phyloP scores from a whole-genome alignment of 2,329 filamentous ascomycete species.

The Aspergillus awamori region DNA sequence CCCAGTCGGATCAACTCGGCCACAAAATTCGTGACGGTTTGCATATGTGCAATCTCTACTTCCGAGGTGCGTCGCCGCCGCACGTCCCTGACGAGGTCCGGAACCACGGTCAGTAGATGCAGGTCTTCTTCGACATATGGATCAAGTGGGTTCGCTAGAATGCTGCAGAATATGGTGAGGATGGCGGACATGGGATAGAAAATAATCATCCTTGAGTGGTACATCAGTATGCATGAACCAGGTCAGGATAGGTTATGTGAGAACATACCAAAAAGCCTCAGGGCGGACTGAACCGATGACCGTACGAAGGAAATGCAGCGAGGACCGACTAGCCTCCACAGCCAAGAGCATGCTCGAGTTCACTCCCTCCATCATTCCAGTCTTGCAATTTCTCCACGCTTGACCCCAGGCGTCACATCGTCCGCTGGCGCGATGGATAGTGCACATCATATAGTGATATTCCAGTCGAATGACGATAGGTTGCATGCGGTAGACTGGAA shows the following conservation, averaged over 20 bases:
- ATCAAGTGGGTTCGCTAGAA: slow-evolving; percentile 46
- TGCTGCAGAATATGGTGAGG: slow-evolving; percentile 54
- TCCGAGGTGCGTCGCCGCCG: not conserved
- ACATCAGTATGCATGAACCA: not conserved
- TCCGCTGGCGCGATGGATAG: slow-evolving; percentile 54
- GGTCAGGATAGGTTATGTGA: not conserved
- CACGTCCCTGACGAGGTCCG: not conserved
- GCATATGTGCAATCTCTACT: not conserved
- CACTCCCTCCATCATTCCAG: slow-evolving; percentile 41
- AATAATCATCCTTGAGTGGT: slow-evolving; percentile 45
- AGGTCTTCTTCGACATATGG: not conserved
- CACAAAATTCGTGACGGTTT: slow-evolving; percentile 4
- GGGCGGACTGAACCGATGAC: not conserved
- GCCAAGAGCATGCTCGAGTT: slow-evolving; percentile 53
- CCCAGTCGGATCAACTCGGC: slow-evolving; percentile 4
- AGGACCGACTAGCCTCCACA: slow-evolving; percentile 55
- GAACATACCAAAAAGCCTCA: not conserved
- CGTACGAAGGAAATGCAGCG: slow-evolving; percentile 45
- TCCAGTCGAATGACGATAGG: slow-evolving; percentile 51
- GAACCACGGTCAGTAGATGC: not conserved
- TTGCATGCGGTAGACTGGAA: slow-evolving; percentile 34
- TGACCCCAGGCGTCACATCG: slow-evolving; percentile 43
- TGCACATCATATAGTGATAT: slow-evolving; percentile 54
- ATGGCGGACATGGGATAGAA: slow-evolving; percentile 57
- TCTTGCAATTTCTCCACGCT: slow-evolving; percentile 19